A percentile compares a stretch with the other conserved stretches of the same genome.
Conservation (phyloP, 495 filamentous ascomycete genomes). For the Xeromyces bisporus region DNA sequence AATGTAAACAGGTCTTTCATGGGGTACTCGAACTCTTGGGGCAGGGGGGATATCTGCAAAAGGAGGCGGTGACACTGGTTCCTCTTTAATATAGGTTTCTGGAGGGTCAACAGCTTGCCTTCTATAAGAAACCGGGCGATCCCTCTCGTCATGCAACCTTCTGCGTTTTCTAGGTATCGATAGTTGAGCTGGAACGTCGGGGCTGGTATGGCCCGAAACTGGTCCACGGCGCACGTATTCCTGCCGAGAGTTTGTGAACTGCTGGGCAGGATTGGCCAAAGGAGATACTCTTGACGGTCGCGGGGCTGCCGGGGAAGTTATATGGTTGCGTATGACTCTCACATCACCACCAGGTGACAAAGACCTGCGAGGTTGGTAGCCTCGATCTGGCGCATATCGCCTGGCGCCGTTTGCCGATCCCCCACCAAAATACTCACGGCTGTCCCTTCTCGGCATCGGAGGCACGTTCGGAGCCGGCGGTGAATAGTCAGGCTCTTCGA, state of each 20-base stretch:
- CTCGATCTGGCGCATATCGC: constrained; percentile 8
- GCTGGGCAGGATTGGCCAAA: constrained; percentile 42
- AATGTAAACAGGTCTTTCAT: constrained; percentile 31
- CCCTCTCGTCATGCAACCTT: constrained; percentile 20
- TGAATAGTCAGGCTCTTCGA: constrained; percentile 35
- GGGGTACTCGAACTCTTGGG: constrained; percentile 23
- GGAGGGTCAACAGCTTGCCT: constrained; percentile 16
- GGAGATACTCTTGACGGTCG: constrained; percentile 71
- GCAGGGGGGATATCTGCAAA: constrained; percentile 36
- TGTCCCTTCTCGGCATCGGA: constrained; percentile 14
- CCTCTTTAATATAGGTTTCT: constrained; percentile 62
- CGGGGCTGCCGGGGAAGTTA: constrained; percentile 59
- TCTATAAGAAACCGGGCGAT: constrained; percentile 12
- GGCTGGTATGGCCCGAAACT: constrained; percentile 19
- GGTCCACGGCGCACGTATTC: constrained; percentile 13
- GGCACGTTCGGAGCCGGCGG: constrained; percentile 28
- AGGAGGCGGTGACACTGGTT: constrained; percentile 71
- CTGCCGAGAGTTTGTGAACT: constrained; percentile 11
- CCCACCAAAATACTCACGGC: constrained; percentile 11
- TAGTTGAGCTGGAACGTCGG: constrained; percentile 16
- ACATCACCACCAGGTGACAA: constrained; percentile 19
- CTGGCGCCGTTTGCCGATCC: constrained; percentile 7
- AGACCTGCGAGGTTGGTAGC: constrained; percentile 10
- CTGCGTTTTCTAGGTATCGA: constrained; percentile 33
- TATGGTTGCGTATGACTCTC: constrained; percentile 40